Evolutionary conservation across 2,329 filamentous ascomycete genomes (phyloP).

Genomic region (Lasiodiplodia sp.): DNA sequence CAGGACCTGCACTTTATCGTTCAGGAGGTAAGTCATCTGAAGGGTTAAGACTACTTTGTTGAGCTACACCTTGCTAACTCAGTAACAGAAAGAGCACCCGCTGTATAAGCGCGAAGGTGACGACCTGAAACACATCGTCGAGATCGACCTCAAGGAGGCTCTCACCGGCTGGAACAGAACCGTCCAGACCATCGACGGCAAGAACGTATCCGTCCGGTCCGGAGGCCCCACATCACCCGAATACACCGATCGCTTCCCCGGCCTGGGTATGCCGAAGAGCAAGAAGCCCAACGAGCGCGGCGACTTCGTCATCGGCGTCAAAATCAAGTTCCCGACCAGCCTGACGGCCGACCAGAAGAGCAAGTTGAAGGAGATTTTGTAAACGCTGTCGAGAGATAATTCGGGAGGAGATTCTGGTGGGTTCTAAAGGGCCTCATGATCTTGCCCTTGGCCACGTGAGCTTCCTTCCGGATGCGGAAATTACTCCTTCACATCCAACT

Average conservation of each 20-base stretch:
- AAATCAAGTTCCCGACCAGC: constrained; percentile 87
- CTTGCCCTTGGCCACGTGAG: not conserved
- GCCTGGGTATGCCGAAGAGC: constrained; percentile 91
- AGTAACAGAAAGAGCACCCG: constrained; percentile 78
- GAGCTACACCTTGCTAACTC: constrained; percentile 35
- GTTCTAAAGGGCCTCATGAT: not conserved
- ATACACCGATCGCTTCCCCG: constrained; percentile 80
- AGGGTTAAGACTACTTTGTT: not conserved
- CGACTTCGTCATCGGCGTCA: constrained; percentile 87
- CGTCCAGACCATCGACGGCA: constrained; percentile 92
- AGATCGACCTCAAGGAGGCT: constrained; percentile 89
- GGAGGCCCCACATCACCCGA: constrained; percentile 85
- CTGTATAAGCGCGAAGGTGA: constrained; percentile 88
- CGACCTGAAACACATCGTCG: constrained; percentile 79
- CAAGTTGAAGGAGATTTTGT: constrained; percentile 79
- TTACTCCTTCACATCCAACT: not conserved
- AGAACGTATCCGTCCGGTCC: constrained; percentile 80
- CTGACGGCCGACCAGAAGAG: constrained; percentile 82
- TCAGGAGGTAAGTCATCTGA: constrained; percentile 74
- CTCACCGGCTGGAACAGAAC: constrained; percentile 92
- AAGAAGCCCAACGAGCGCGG: constrained; percentile 87
- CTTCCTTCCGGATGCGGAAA: not conserved
- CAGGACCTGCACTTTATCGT: constrained; percentile 96
- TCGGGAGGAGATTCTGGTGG: not conserved
- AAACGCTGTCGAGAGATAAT: constrained; percentile 32